Evolutionary conservation across 2,329 filamentous ascomycete species (phyloP), one percentile per base, ranked within the genome.

Genomic region (Alternaria longipes): DNA sequence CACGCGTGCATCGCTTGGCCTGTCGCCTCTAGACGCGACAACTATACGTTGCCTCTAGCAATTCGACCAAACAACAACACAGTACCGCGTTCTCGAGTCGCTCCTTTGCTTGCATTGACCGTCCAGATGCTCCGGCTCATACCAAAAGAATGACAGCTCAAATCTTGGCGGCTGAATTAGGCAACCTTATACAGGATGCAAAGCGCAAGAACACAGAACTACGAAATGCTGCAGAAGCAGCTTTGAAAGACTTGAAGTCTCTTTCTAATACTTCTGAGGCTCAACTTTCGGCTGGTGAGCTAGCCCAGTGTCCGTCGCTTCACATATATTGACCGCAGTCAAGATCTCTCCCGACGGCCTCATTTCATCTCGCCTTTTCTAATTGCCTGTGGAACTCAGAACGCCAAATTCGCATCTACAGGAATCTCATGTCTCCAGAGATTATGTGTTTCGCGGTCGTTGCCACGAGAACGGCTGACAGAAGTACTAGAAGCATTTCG

Each of bases 311-410:
- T 42, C 44, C 18, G 11, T 28, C 8, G 30, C 4, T 11, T 8
- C 14, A 20, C 28, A 16, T 18, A 8, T 51, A 36, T 60, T 66
- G 42, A 70, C 53, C 2, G 20, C 8, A 26, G 60, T 68, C 67
- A 74, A 97, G 95, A 97, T 81, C 87, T 99, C 62, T 88, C 90
- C 56, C 89, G 93, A 73, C 90, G 89, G 68, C 85, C 90, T 59
- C 89, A 90, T 74, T 98, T 99, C 80, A 90, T 94, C 61, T 93
- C 94, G 68, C 95, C 95, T 2, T 98, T 99, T 75, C 87, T 99
- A 65, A 90, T 98, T 75, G 94, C 95, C 26, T 99, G 95, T 76
- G 88, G 89, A 52, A 95, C 93, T 65, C 92, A 91, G 69, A 97
- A 97, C 86, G 86, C 90, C 65, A 97, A 95, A 76, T 93, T 97